Percentiles rank a stretch among this genome's conserved stretches.
phyloP scores from a whole-genome alignment of 768 basidiomycete genomes.

The Lenzites betulinus region DNA sequence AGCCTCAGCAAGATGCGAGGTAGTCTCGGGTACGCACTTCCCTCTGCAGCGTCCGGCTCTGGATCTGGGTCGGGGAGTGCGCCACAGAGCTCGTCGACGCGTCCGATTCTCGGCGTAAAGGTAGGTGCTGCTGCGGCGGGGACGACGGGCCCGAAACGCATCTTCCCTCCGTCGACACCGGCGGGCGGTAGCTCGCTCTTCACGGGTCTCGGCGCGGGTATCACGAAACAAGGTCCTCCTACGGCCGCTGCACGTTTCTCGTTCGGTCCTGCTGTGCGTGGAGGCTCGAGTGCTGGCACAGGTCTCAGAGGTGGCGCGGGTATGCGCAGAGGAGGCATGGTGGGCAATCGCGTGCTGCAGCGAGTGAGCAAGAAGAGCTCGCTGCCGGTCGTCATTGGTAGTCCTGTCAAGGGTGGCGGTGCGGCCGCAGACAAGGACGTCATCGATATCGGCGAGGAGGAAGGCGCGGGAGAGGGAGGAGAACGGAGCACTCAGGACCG shows the following conservation, averaged over 20 bases:
- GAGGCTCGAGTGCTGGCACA: background rate
- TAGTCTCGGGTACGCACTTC: background rate
- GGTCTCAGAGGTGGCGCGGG: background rate
- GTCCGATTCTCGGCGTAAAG: background rate
- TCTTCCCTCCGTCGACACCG: background rate
- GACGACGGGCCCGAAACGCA: conserved; percentile 1
- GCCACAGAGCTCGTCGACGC: no score
- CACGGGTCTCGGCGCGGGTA: no score
- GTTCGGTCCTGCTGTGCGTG: background rate
- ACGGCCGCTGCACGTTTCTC: background rate
- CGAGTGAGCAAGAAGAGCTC: conserved; percentile 47
- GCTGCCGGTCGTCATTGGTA: conserved; percentile 46
- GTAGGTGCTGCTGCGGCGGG: background rate
- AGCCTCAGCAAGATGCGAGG: conserved; percentile 1
- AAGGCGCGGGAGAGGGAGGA: background rate
- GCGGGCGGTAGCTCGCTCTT: conserved; percentile 1
- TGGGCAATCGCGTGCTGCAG: conserved; percentile 27
- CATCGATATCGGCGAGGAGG: background rate
- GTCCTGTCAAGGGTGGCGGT: conserved; percentile 44
- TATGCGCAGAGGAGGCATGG: background rate
- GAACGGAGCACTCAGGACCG: conserved; percentile 13
- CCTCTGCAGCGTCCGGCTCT: background rate
- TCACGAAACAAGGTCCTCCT: background rate
- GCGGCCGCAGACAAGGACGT: background rate
- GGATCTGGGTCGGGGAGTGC: background rate